Percentiles rank a stretch among this genome's conserved stretches.
phyloP scores from a whole-genome alignment of 306 rosid species.

The Trifolium pratense region DNA sequence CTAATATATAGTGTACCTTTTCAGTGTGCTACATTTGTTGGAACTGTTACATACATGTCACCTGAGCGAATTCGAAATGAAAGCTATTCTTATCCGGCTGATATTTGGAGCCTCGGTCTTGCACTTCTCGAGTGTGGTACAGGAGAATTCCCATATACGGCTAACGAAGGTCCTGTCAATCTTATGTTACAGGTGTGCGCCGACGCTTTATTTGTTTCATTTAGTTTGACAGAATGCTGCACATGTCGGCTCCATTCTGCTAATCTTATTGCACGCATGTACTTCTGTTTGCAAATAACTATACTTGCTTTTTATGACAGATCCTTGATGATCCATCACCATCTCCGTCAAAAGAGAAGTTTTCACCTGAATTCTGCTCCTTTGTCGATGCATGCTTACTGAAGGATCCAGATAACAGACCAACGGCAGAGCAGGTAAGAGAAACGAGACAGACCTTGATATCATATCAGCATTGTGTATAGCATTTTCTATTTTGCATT shows the following conservation, averaged over 20 bases:
- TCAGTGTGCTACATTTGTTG: slow-evolving; percentile 97
- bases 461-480: slow-evolving; percentile 29
- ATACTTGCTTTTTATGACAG: slow-evolving; percentile 52
- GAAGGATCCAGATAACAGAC: slow-evolving; percentile 86
- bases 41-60: slow-evolving; percentile 97
- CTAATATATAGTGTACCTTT: slow-evolving; percentile 21
- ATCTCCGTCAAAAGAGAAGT: slow-evolving; percentile 72
- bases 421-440: slow-evolving; percentile 92
- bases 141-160: slow-evolving; percentile 95
- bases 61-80: slow-evolving; percentile 96
- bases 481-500: slow-evolving; percentile 24
- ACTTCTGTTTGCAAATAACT: slow-evolving; percentile 34
- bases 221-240: slow-evolving; percentile 1
- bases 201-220: slow-evolving; percentile 34
- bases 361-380: slow-evolving; percentile 91
- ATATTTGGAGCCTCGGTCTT: slow-evolving; percentile 98
- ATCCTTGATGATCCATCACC: slow-evolving; percentile 97
- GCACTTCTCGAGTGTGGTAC: slow-evolving; percentile 97
- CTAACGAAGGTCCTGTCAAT: slow-evolving; percentile 92
- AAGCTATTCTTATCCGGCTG: slow-evolving; percentile 96
- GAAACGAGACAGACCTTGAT: slow-evolving; percentile 28
- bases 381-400: slow-evolving; percentile 89
- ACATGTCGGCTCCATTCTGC: slow-evolving; percentile 15
- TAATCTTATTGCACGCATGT: slow-evolving; percentile 5
- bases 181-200: slow-evolving; percentile 91